Evolutionary conservation across 148 eudicot species (phyloP), one percentile per base, ranked within the genome.

Genomic region (Cornus kousa): DNA sequence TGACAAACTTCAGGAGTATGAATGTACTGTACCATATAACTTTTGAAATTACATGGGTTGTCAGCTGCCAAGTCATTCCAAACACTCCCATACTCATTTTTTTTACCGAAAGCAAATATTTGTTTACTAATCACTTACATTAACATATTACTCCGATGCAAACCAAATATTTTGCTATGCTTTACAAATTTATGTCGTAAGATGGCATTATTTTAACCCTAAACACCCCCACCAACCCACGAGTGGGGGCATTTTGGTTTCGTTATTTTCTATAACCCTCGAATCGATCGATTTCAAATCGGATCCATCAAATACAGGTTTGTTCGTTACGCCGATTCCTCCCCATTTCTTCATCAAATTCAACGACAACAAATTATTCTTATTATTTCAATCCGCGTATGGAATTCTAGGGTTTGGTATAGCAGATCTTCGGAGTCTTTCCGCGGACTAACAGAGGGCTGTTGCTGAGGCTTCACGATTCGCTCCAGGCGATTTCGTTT

Each of bases 401-500:
- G 17, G 17, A 74, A 65, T 75, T 65, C 70, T 9, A 66, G 70
- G 46, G 70, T 24, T 24, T 12, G 40, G 23, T 53, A 16, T 73
- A 5, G 28, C 23, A 28, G 69, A 40, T 66, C 71, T 66, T 46
- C 19, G 71, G 60, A 53, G 78, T 39, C 70, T 35, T 33, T 32
- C 70, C 3, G 55, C 53, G 11, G 14, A 20, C 65, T 22, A 53
- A 48, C n/a, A 64, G 70, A 69, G 37, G 37, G 37, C 37, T 35
- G 37, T 35, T 35, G 55, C 16, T 32, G 22, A 33, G 78, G 70
- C 22, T 75, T 75, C 70, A 71, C 67, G 67, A 50, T 75, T 67
- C 69, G 80, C 59, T 28, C 5, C 9, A 65, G 78, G 59, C 78
- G 55, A 14, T 80, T 81, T 69, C 68, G 16, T n/a, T 72, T 70